Base-by-base conservation (phyloP, 1,284 basidiomycete genomes). In the Fistulina hepatica region DNA sequence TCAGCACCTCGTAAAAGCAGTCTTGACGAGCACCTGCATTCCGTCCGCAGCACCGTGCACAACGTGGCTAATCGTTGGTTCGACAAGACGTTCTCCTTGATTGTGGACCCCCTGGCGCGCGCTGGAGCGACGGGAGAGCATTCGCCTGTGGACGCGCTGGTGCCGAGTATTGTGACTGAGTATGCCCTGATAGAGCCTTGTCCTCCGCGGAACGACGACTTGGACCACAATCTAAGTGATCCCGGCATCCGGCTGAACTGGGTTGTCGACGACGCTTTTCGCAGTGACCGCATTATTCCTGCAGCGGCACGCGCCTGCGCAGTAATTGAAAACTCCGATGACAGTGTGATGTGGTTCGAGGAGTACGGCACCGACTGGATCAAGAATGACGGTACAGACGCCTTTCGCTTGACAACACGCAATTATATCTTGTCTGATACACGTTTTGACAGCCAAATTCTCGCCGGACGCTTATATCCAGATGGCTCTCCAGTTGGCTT, bases 321-420 rank as follows among this genome's bases (percentile, higher is more conserved):
- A 10, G 65, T 92, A 35, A 74, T 88, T 25, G 63, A 73, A 24
- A 76, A 94, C 56, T 92, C 88, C 12, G 92, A 98, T 54, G 76
- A 81, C 38, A 79, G 78, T 44, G 77, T 86, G 44, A 64, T 93
- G 21, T 90, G 85, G 76, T 97, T 88, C 58, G 69, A 74, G 39
- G 80, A 81, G 31, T 97, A 85, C 59, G 93, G 91, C 3, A 69
- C 78, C 2, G 82, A 91, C 22, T 97, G 92, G 86, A 95, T 97
- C 54, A 90, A 89, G 59, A 68, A 67, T 46, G 55, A 71, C 33
- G 80, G 89, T 85, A 49, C 46, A 74, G 39, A 15, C 12, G 31
- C 25, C 44, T 16, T 45, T 37, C 20, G 11, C 39, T 19, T 11
- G 12, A n/a, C 26, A 33, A 20, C 24, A 21, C 23, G 26, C 28